Percentiles rank a stretch among this genome's conserved stretches.
Conservation (phyloP, 2,329 filamentous ascomycete species). For the Aquanectria penicillioides region DNA sequence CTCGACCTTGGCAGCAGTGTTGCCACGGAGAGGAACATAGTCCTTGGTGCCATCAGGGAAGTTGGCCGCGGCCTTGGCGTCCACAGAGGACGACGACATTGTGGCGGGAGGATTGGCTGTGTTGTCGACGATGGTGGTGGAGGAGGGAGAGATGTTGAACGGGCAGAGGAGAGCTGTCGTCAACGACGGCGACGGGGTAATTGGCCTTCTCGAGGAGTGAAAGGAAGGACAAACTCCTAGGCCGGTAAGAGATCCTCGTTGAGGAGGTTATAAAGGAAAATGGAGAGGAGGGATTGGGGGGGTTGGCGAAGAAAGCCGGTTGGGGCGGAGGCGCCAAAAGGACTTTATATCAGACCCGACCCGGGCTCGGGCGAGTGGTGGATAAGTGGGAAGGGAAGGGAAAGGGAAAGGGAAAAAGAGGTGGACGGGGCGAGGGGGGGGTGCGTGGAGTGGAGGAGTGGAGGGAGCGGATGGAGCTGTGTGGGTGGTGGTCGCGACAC, state of each 20-base stretch:
- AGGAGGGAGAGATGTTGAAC: background rate
- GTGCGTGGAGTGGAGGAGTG: slow-evolving; percentile 38
- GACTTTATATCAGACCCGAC: slow-evolving; percentile 42
- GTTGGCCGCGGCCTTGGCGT: slow-evolving; percentile 52
- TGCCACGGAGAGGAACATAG: slow-evolving; percentile 59
- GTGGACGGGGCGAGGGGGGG: slow-evolving; percentile 30
- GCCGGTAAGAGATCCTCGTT: slow-evolving; percentile 30
- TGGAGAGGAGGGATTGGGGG: slow-evolving; percentile 21
- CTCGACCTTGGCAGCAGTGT: slow-evolving; percentile 54
- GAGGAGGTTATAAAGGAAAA: slow-evolving; percentile 17
- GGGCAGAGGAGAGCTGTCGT: slow-evolving; percentile 9
- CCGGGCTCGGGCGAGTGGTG: slow-evolving; percentile 33
- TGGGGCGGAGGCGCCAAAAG: slow-evolving; percentile 41
- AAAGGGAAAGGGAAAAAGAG: slow-evolving; percentile 27
- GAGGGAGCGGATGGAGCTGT: slow-evolving; percentile 25
- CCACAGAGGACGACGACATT: slow-evolving; percentile 53
- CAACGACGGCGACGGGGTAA: slow-evolving; percentile 15
- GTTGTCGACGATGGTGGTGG: slow-evolving; percentile 20
- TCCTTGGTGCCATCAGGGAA: slow-evolving; percentile 65
- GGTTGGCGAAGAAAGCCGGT: slow-evolving; percentile 28
- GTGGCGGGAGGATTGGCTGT: slow-evolving; percentile 14
- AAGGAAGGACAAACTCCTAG: slow-evolving; percentile 24
- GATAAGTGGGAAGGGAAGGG: slow-evolving; percentile 26
- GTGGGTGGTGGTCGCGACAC: slow-evolving; percentile 15
- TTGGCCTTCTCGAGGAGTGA: slow-evolving; percentile 31